These are phyloP conservation scores for Boletus rufocinnamomeus DNA, from an alignment of 768 basidiomycete genomes.

Conservation along the genomic window DNA sequence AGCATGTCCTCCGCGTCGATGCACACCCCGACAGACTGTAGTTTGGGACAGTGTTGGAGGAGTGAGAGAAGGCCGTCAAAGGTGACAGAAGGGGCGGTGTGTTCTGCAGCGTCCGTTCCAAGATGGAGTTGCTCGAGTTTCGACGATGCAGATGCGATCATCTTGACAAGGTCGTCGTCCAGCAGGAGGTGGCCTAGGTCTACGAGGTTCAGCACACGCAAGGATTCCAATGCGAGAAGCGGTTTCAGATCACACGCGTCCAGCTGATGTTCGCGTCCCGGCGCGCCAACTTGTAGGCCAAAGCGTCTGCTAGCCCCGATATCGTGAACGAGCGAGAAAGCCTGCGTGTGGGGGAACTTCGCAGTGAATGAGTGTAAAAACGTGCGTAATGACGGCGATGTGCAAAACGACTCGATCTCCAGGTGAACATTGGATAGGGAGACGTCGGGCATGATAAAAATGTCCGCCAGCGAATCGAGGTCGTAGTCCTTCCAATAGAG, in stretches of 20 bases:
- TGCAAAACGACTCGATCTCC: conserved; percentile 28
- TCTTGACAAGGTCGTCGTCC: conserved; percentile 22
- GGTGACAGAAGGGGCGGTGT: conserved; percentile 6
- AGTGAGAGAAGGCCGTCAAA: conserved; percentile 25
- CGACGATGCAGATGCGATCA: conserved; percentile 17
- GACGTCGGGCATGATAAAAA: conserved; percentile 20
- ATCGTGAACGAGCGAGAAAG: conserved; percentile 28
- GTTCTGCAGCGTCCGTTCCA: neutral
- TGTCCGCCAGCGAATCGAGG: conserved; percentile 18
- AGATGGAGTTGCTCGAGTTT: conserved; percentile 23
- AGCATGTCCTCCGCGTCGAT: conserved; percentile 21
- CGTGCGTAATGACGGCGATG: conserved; percentile 14
- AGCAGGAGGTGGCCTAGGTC: conserved; percentile 18
- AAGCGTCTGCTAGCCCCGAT: conserved; percentile 21
- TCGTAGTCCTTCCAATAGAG: conserved; percentile 28
- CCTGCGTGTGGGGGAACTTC: conserved; percentile 13
- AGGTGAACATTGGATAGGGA: conserved; percentile 15
- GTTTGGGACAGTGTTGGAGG: conserved; percentile 22
- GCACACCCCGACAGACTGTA: conserved; percentile 11
- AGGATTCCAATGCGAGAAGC: conserved; percentile 13
- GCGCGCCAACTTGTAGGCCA: conserved; percentile 16
- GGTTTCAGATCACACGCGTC: conserved; percentile 14
- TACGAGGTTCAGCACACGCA: conserved; percentile 19
- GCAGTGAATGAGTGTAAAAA: conserved; percentile 16
- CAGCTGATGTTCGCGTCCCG: conserved; percentile 23